Conservation (phyloP, 305 asterid species). For the Rubia peregrina region DNA sequence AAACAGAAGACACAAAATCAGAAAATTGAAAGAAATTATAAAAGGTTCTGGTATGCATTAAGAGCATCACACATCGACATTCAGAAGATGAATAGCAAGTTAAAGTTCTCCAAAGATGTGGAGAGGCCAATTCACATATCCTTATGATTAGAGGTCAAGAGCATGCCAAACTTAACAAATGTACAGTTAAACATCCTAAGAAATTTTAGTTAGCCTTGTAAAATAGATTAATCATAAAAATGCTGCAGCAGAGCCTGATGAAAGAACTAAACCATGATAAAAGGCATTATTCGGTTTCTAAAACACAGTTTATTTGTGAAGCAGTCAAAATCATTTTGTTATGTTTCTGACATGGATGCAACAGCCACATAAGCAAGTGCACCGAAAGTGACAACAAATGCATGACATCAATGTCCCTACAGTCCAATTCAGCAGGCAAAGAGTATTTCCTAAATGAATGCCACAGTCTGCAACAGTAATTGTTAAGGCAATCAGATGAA, state of each 20-base stretch:
- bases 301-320: neutral
- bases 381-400: neutral
- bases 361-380: neutral
- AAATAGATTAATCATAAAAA: conserved; percentile 2
- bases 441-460: neutral
- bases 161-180: neutral
- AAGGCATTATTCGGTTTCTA: neutral
- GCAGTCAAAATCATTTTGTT: neutral
- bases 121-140: neutral
- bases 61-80: neutral
- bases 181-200: neutral
- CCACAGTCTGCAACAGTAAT: neutral
- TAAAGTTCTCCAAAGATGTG: neutral
- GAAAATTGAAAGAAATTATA: neutral
- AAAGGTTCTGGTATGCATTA: neutral
- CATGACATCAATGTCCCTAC: neutral
- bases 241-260: neutral
- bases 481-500: neutral
- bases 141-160: neutral
- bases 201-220: neutral
- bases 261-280: neutral
- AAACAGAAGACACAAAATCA: conserved; percentile 16
- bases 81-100: neutral
- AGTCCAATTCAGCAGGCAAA: neutral
- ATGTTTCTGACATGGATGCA: neutral